Evolutionary conservation across 1,284 basidiomycete genomes (phyloP).

Genomic region (Entoloma clypeatum): DNA sequence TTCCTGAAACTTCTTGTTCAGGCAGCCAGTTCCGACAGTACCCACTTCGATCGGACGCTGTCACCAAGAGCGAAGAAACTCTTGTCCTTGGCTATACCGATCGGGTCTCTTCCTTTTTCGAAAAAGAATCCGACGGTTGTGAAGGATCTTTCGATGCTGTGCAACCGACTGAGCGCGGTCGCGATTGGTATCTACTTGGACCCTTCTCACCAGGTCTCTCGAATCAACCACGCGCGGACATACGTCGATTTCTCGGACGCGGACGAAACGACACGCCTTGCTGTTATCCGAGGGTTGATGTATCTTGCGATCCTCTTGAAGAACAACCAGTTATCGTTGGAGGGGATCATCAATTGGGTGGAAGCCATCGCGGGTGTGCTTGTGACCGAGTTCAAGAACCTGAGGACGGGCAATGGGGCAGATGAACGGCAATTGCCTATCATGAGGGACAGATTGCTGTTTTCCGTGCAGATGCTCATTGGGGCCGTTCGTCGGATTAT

Average conservation of each 20-base stretch:
- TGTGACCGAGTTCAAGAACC: constrained; percentile 50
- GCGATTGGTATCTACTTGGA: constrained; percentile 77
- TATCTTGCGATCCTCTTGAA: constrained; percentile 69
- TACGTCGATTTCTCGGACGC: constrained; percentile 71
- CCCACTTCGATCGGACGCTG: constrained; percentile 32
- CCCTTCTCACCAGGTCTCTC: constrained; percentile 45
- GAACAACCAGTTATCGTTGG: constrained; percentile 53
- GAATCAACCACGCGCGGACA: constrained; percentile 57
- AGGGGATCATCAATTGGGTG: constrained; percentile 65
- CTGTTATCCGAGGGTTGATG: constrained; percentile 77
- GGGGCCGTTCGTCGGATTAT: constrained; percentile 62
- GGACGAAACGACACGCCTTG: constrained; percentile 67
- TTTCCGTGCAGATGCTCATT: constrained; percentile 51
- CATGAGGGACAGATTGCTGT: constrained; percentile 25
- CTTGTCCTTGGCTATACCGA: constrained; percentile 75
- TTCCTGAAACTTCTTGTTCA: constrained; percentile 77
- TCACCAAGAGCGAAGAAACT: constrained; percentile 64
- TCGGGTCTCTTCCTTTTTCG: constrained; percentile 66
- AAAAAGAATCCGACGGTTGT: constrained; percentile 48
- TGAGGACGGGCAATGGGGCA: constrained; percentile 12
- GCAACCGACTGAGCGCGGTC: constrained; percentile 82
- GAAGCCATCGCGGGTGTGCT: constrained; percentile 59
- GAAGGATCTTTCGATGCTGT: constrained; percentile 74
- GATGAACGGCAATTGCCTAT: constrained; percentile 11
- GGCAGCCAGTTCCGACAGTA: constrained; percentile 38